Evolutionary conservation across 2,329 filamentous ascomycete species (phyloP), one percentile per base, ranked within the genome.

Genomic region (Cryphonectria radicalis): DNA sequence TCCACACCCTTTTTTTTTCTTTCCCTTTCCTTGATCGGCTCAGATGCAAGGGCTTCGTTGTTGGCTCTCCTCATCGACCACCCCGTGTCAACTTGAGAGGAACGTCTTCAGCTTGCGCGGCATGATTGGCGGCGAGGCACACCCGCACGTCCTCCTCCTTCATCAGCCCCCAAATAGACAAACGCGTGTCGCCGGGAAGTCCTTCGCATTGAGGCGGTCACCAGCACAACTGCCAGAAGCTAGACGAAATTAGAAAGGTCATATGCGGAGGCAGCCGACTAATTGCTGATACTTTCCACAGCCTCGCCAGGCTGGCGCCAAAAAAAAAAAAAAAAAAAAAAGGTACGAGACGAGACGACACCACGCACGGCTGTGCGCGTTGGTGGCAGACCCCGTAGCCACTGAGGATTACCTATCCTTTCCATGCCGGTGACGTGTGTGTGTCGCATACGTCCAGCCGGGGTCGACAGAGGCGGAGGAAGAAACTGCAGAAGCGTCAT

Each of bases 101-200:
- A 22, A 50, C 46, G 46, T 7, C 19, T 22, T n/a, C 46, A n/a
- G 22, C 46, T 10, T 50, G 46, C 22, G 46, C 46, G 7, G 46
- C 46, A 50, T 50, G 46, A 50, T 50, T 50, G 46, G 46, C 22
- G 17, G 35, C 32, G n/a, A 90, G 19, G n/a, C 60, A 19, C 25
- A 35, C 35, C 35, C 32, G 25, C 10, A 11, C 37, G 19, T 59
- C 25, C 28, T 28, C 13, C 28, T 28, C 13, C 55, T 10, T 59
- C 55, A 59, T 59, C 55, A 59, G 55, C 53, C 55, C 25, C 25
- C 13, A 57, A 28, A 28, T 25, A 57, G 8, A 57, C 25, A 28
- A 32, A 32, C 7, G 43, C 63, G 25, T 71, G 66, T 59, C 62
- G 66, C 69, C 69, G 40, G 69, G 63, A 66, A 67, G 67, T 71